phyloP scores from a whole-genome alignment of 495 filamentous ascomycete genomes.

The Penicillium desertorum region DNA sequence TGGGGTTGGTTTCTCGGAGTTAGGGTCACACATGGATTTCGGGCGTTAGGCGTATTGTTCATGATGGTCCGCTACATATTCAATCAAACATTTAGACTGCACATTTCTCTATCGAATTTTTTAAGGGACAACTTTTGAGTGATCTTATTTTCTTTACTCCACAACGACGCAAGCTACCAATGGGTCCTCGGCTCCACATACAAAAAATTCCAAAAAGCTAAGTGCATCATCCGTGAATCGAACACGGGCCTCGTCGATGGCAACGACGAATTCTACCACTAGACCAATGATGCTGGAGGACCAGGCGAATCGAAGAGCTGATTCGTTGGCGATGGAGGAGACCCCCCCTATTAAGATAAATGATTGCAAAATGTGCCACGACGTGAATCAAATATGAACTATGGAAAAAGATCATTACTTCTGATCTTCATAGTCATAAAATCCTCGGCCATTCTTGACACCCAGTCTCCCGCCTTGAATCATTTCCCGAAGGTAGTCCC shows the following conservation, averaged over 20 bases:
- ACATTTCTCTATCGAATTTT: not conserved
- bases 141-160: not conserved
- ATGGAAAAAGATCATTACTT: not conserved
- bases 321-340: not conserved
- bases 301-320: not conserved
- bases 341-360: no score
- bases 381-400: not conserved
- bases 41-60: not conserved
- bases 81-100: not conserved
- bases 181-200: not conserved
- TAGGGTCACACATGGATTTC: not conserved
- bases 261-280: conserved; percentile 62
- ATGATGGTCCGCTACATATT: not conserved
- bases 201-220: not conserved
- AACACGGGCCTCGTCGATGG: conserved; percentile 60
- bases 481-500: conserved; percentile 26
- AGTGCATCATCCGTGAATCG: conserved; percentile 58
- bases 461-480: conserved; percentile 28
- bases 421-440: conserved; percentile 30
- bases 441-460: conserved; percentile 32
- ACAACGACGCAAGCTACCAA: not conserved
- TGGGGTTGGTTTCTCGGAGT: conserved; percentile 1
- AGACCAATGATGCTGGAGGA: conserved; percentile 52
- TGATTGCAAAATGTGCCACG: no score
- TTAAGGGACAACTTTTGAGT: not conserved